Evolutionary conservation across 352 stramenopile genomes (phyloP).

Genomic region (Pythium insidiosum): DNA sequence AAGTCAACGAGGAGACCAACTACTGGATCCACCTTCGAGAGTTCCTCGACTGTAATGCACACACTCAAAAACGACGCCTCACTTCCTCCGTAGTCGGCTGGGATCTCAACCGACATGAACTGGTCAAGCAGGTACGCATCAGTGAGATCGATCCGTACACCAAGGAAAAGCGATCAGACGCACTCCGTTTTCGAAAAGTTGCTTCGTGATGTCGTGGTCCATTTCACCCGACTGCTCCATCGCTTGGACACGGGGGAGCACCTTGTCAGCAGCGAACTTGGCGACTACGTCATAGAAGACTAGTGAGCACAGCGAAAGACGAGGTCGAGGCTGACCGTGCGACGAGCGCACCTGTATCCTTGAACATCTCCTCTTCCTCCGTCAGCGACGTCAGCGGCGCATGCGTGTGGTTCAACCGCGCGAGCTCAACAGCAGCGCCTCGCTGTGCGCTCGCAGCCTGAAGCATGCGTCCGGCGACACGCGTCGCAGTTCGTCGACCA

Average conservation of each 20-base stretch:
- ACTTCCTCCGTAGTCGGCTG: constrained; percentile 86
- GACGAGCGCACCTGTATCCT: constrained; percentile 54
- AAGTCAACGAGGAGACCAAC: constrained; percentile 94
- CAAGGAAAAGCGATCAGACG: background rate
- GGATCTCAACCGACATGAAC: constrained; percentile 95
- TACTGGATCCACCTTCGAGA: constrained; percentile 93
- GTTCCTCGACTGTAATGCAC: constrained; percentile 95
- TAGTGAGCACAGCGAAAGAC: background rate
- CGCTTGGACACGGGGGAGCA: constrained; percentile 80
- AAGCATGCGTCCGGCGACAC: constrained; percentile 4
- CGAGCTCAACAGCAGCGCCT: background rate
- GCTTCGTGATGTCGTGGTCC: constrained; percentile 83
- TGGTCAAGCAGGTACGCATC: no score
- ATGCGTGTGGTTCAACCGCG: constrained; percentile 13
- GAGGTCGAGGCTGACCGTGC: background rate
- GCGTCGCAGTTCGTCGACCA: constrained; percentile 7
- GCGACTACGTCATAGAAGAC: constrained; percentile 31
- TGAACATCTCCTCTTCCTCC: constrained; percentile 77
- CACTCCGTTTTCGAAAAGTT: constrained; percentile 89
- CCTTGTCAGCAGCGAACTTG: constrained; percentile 80
- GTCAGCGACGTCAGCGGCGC: constrained; percentile 57
- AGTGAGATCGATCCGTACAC: background rate
- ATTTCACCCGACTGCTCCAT: constrained; percentile 93
- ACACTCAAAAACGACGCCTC: constrained; percentile 94
- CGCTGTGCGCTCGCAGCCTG: constrained; percentile 2